Percentiles rank a stretch among this genome's conserved stretches.
These are phyloP conservation scores for Lichtheimia ornata DNA, from an alignment of 371 early-diverging fungal species.

Conservation along the genomic window DNA sequence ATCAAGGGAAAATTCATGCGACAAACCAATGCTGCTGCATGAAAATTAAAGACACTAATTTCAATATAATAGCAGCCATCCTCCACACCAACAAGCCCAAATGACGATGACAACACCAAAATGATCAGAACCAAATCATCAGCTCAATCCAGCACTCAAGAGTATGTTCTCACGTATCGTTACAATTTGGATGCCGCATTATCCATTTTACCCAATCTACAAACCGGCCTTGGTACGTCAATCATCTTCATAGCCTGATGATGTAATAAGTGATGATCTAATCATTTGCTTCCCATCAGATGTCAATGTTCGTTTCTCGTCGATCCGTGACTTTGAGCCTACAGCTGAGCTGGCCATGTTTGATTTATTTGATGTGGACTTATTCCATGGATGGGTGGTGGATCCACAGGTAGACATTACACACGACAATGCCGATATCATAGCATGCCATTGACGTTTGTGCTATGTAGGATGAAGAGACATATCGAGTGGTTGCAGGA, in stretches of 20 bases:
- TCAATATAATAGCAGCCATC: neutral
- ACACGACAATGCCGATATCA: neutral
- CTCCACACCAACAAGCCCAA: neutral
- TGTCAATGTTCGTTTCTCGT: slow-evolving; percentile 82
- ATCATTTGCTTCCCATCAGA: slow-evolving; percentile 37
- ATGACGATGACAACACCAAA: too few species aligned
- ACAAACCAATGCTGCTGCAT: too few species aligned
- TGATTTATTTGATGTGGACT: slow-evolving; percentile 74
- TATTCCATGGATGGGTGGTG: slow-evolving; percentile 91
- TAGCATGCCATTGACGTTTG: neutral
- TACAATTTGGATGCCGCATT: slow-evolving; percentile 46
- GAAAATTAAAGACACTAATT: neutral
- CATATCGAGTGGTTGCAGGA: slow-evolving; percentile 56
- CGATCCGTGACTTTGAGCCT: slow-evolving; percentile 76
- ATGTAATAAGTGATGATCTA: too few species aligned
- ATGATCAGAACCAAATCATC: neutral
- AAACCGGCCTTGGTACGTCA: slow-evolving; percentile 43
- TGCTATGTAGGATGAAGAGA: slow-evolving; percentile 49
- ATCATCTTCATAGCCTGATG: neutral
- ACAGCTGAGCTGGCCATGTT: slow-evolving; percentile 79
- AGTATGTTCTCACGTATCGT: slow-evolving; percentile 36
- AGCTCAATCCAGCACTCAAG: slow-evolving; percentile 24
- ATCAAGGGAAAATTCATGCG: neutral
- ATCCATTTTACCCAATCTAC: slow-evolving; percentile 56
- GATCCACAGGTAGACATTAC: slow-evolving; percentile 62